phyloP scores from a whole-genome alignment of 2,329 filamentous ascomycete species.

The Exophiala bonariae region DNA sequence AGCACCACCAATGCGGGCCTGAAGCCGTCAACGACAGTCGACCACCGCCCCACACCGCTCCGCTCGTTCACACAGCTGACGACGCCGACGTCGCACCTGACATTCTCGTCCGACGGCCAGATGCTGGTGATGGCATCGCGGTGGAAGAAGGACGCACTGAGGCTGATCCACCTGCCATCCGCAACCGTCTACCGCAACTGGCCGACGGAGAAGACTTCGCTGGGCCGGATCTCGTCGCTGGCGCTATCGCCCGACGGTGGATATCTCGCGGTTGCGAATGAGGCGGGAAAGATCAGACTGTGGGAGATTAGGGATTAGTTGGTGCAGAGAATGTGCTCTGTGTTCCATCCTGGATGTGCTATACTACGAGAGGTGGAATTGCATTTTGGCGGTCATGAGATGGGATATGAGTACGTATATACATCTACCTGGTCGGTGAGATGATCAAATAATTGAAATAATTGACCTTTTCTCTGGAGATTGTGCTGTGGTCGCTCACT shows the following conservation, averaged over 20 bases:
- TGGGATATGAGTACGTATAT: no score
- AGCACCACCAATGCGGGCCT: constrained; percentile 24
- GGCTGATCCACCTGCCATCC: constrained; percentile 83
- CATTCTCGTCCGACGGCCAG: constrained; percentile 87
- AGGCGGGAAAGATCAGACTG: constrained; percentile 80
- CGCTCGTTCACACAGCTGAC: constrained; percentile 81
- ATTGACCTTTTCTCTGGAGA: no score
- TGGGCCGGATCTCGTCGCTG: constrained; percentile 77
- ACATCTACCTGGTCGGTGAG: no score
- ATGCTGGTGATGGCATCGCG: constrained; percentile 81
- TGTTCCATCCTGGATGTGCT: no score
- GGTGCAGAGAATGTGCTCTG: neutral
- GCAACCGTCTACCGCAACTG: constrained; percentile 96
- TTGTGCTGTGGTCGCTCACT: no score
- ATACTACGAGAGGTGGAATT: no score
- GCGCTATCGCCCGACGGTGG: constrained; percentile 40
- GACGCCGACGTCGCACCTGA: constrained; percentile 75
- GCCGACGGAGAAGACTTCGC: constrained; percentile 85
- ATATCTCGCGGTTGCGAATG: constrained; percentile 78
- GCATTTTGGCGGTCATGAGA: no score
- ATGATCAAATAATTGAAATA: no score
- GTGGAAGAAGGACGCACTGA: constrained; percentile 84
- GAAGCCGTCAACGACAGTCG: constrained; percentile 31
- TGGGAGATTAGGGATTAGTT: constrained; percentile 79
- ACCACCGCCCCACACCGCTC: constrained; percentile 68